These are phyloP conservation scores for Dactylella cylindrospora DNA, from an alignment of 2,329 filamentous ascomycete species.

Conservation along the genomic window DNA sequence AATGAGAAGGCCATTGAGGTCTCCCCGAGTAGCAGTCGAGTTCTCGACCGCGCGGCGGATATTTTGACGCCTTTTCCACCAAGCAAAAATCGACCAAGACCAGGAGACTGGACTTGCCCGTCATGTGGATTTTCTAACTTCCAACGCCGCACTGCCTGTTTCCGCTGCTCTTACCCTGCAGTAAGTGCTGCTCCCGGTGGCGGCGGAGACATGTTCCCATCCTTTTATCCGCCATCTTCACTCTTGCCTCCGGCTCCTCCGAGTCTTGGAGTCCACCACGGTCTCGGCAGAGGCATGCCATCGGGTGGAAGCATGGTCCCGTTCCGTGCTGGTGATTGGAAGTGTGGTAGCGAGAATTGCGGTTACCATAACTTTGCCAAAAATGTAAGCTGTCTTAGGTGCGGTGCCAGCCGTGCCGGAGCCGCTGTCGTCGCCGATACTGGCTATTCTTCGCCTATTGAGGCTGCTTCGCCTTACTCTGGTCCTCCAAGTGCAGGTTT, in stretches of 20 bases:
- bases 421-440: slow-evolving; percentile 94
- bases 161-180: slow-evolving; percentile 98
- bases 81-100: slow-evolving; percentile 95
- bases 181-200: slow-evolving; percentile 71
- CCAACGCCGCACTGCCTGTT: slow-evolving; percentile 95
- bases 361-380: slow-evolving; percentile 99
- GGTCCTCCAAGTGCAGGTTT: slow-evolving; percentile 77
- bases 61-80: slow-evolving; percentile 97
- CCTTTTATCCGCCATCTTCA: slow-evolving; percentile 66
- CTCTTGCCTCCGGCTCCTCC: slow-evolving; percentile 78
- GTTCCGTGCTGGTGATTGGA: slow-evolving; percentile 98
- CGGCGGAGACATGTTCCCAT: slow-evolving; percentile 68
- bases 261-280: slow-evolving; percentile 57
- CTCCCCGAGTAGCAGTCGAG: slow-evolving; percentile 92
- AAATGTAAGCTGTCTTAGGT: slow-evolving; percentile 96
- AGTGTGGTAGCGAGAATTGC: slow-evolving; percentile 95
- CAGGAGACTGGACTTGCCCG: slow-evolving; percentile 98
- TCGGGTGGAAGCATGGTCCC: slow-evolving; percentile 65
- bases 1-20: slow-evolving; percentile 99
- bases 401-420: slow-evolving; percentile 88
- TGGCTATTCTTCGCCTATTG: slow-evolving; percentile 87
- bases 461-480: slow-evolving; percentile 75
- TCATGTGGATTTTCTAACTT: slow-evolving; percentile 99
- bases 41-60: slow-evolving; percentile 90
- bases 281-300: slow-evolving; percentile 52